Evolutionary conservation across 1,284 basidiomycete species (phyloP).

Genomic region (Thecaphora thlaspeos): DNA sequence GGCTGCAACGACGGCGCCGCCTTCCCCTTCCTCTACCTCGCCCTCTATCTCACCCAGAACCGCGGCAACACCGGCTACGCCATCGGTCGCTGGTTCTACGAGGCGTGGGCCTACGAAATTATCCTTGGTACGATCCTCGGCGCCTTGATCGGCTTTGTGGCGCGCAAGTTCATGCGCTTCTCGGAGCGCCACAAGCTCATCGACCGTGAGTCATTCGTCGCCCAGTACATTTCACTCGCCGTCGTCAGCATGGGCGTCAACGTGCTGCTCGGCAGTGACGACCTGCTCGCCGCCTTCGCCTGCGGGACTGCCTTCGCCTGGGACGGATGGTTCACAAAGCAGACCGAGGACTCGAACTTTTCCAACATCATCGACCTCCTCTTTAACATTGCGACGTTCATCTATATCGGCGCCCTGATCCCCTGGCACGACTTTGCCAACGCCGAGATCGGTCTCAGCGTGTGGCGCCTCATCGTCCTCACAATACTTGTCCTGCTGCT

Average conservation of each 20-base stretch:
- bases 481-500: conserved; percentile 48
- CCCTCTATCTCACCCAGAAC: conserved; percentile 80
- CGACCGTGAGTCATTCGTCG: conserved; percentile 90
- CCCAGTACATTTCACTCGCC: conserved; percentile 80
- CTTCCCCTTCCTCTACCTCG: conserved; percentile 92
- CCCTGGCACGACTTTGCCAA: conserved; percentile 53
- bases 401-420: conserved; percentile 58
- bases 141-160: conserved; percentile 73
- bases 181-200: conserved; percentile 85
- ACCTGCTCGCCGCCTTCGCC: conserved; percentile 71
- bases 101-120: conserved; percentile 70
- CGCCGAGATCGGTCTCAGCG: conserved; percentile 30
- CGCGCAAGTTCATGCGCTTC: conserved; percentile 93
- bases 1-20: conserved; percentile 74
- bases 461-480: conserved; percentile 53
- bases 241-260: conserved; percentile 71
- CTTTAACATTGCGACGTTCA: conserved; percentile 56
- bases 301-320: conserved; percentile 96
- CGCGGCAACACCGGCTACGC: conserved; percentile 67
- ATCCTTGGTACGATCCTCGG: conserved; percentile 78
- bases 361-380: conserved; percentile 91
- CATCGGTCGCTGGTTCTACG: conserved; percentile 59
- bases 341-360: conserved; percentile 82
- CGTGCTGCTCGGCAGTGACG: conserved; percentile 54
- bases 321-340: conserved; percentile 88